These are phyloP conservation scores for Saxophila tyrrhenica DNA, from an alignment of 495 filamentous ascomycete genomes.

Conservation along the genomic window DNA sequence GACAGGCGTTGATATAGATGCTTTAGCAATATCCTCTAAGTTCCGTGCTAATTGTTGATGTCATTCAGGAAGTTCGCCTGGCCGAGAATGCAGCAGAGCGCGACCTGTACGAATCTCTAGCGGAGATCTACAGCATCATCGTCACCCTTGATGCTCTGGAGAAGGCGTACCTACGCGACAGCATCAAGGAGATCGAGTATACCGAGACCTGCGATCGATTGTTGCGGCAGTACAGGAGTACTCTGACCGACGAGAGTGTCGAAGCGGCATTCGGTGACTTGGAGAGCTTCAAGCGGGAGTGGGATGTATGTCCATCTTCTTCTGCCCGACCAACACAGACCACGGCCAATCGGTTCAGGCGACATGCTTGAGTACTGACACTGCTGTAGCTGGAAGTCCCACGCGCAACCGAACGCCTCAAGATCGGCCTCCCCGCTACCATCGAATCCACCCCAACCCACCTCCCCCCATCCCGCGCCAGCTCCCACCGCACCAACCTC, in stretches of 20 bases:
- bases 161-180: slow-evolving; percentile 94
- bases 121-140: slow-evolving; percentile 95
- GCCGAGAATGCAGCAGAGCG: slow-evolving; percentile 72
- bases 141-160: slow-evolving; percentile 90
- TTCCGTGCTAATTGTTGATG: too few species aligned
- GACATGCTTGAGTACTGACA: neutral
- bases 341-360: too few species aligned
- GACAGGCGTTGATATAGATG: neutral
- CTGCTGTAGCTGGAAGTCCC: slow-evolving; percentile 73
- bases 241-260: slow-evolving; percentile 77
- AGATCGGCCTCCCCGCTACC: slow-evolving; percentile 69
- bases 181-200: slow-evolving; percentile 81
- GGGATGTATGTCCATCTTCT: slow-evolving; percentile 56
- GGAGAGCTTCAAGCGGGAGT: slow-evolving; percentile 86
- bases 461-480: slow-evolving; percentile 25
- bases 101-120: slow-evolving; percentile 89
- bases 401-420: slow-evolving; percentile 81
- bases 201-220: slow-evolving; percentile 88
- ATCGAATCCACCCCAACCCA: slow-evolving; percentile 36
- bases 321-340: neutral
- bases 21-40: neutral
- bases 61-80: slow-evolving; percentile 75
- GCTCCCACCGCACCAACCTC: neutral
- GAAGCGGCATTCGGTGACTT: slow-evolving; percentile 70
- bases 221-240: slow-evolving; percentile 93